Evolutionary conservation across 2,329 filamentous ascomycete genomes (phyloP).

Genomic region (Sclerotinia nivalis): DNA sequence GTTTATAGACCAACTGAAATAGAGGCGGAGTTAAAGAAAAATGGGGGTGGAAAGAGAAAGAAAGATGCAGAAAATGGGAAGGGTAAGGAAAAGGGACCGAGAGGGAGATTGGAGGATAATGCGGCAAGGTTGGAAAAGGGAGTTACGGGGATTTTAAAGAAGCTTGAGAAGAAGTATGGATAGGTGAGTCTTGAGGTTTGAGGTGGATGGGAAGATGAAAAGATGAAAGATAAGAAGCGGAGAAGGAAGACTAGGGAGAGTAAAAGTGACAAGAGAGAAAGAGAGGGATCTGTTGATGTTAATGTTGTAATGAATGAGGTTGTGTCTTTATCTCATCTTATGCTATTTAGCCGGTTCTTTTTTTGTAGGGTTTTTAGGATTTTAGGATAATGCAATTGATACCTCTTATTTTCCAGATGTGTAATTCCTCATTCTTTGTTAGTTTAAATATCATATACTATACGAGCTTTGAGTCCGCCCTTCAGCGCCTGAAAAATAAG

Average conservation of each 20-base stretch:
- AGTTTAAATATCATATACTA: too few species aligned
- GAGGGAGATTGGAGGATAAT: slow-evolving; percentile 62
- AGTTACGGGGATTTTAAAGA: slow-evolving; percentile 71
- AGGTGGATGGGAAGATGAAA: neutral
- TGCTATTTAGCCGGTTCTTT: neutral
- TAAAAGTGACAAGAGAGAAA: neutral
- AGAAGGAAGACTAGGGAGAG: neutral
- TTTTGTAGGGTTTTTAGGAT: too few species aligned
- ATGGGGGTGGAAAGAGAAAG: slow-evolving; percentile 18
- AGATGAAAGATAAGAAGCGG: neutral
- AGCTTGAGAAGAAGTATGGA: slow-evolving; percentile 67
- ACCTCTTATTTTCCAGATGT: neutral
- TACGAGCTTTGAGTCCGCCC: too few species aligned
- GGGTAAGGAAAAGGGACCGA: slow-evolving; percentile 47
- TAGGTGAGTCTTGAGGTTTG: slow-evolving; percentile 24
- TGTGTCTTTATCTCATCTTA: neutral
- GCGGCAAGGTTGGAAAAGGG: slow-evolving; percentile 69
- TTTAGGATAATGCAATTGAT: neutral
- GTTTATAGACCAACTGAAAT: slow-evolving; percentile 67
- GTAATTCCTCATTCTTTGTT: neutral
- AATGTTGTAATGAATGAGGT: neutral
- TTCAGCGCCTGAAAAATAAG: too few species aligned
- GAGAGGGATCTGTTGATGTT: neutral
- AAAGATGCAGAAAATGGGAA: neutral
- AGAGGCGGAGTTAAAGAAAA: slow-evolving; percentile 52